Conservation (phyloP, 345 rosid genomes). For the Iberis pinnata region DNA sequence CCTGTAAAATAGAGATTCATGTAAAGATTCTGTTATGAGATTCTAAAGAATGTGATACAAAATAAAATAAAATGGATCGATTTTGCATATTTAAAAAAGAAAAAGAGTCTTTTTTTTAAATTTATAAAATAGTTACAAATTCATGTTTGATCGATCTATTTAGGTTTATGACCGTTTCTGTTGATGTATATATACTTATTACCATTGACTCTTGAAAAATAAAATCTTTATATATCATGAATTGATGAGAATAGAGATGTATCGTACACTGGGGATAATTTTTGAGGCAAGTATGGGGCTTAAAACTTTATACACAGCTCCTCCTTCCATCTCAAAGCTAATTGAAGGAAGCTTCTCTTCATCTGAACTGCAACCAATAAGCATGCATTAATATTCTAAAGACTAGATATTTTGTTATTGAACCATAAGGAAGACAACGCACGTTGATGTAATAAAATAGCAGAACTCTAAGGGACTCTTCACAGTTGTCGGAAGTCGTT, state of each 20-base stretch:
- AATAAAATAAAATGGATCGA: no score
- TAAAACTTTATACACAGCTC: conserved; percentile 28
- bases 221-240: no score
- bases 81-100: no score
- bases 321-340: conserved; percentile 69
- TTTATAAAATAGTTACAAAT: no score
- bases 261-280: no score
- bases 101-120: conserved; percentile 9
- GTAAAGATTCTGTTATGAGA: background rate
- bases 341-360: conserved; percentile 37
- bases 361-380: conserved; percentile 34
- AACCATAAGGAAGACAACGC: conserved; percentile 1
- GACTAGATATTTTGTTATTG: background rate
- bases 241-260: no score
- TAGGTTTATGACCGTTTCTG: no score
- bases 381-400: background rate
- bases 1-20: conserved; percentile 34
- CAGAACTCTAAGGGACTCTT: conserved; percentile 69
- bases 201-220: no score
- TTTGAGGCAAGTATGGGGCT: conserved; percentile 26
- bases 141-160: no score
- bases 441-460: conserved; percentile 50
- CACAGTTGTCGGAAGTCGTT: conserved; percentile 29
- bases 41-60: no score
- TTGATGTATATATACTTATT: no score